Percentiles rank a stretch among this genome's conserved stretches.
phyloP scores from a whole-genome alignment of 768 basidiomycete genomes.

The Boletus patriciae region DNA sequence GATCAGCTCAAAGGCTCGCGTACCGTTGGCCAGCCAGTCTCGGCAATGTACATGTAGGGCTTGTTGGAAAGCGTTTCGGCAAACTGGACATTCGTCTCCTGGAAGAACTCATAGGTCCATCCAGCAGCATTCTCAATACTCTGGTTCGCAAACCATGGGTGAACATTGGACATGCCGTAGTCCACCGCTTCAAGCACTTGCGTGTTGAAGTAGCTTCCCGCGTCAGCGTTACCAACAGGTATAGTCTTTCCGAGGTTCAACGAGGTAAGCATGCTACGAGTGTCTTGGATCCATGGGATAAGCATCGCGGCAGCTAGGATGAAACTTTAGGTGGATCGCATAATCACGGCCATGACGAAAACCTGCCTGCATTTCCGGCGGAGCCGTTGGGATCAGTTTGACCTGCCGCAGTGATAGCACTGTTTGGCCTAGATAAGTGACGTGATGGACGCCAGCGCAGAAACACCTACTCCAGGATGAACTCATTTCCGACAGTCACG shows the following conservation, averaged over 20 bases:
- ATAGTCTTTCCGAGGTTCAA: constrained; percentile 62
- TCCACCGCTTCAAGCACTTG: constrained; percentile 61
- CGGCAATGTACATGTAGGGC: constrained; percentile 87
- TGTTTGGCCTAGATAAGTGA: constrained; percentile 28
- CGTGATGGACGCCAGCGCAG: neutral
- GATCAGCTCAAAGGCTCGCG: constrained; percentile 14
- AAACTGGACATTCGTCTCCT: constrained; percentile 56
- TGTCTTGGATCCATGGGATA: constrained; percentile 65
- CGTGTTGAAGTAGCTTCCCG: constrained; percentile 81
- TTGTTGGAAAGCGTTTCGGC: constrained; percentile 63
- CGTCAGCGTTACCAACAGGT: constrained; percentile 79
- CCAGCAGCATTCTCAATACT: constrained; percentile 62
- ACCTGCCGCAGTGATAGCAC: constrained; percentile 56
- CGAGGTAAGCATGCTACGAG: constrained; percentile 50
- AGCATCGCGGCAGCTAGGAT: constrained; percentile 58
- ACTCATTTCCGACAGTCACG: constrained; percentile 91
- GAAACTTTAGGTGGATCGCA: neutral
- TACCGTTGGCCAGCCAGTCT: constrained; percentile 88
- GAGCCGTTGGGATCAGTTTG: constrained; percentile 55
- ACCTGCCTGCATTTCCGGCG: constrained; percentile 47
- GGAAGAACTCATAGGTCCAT: constrained; percentile 85
- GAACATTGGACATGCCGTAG: constrained; percentile 87
- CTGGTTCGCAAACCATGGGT: constrained; percentile 91
- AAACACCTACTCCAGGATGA: constrained; percentile 66
- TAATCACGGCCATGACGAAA: neutral